These are phyloP conservation scores for Penicillium parvum DNA, from an alignment of 495 filamentous ascomycete species.

Conservation along the genomic window DNA sequence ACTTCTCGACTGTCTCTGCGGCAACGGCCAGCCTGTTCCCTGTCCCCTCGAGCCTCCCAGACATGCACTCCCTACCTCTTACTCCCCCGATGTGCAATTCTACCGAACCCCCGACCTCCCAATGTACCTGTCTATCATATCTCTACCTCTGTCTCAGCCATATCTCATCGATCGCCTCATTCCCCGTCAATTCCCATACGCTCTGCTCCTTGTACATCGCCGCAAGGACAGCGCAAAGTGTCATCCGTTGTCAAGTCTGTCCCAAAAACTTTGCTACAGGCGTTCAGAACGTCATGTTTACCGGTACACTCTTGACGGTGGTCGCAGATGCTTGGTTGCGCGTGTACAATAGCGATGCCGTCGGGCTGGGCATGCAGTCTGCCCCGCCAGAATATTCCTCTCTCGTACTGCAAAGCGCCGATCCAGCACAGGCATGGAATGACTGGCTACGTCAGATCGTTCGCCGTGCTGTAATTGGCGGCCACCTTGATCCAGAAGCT, in stretches of 20 bases:
- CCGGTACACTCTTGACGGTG: constrained; percentile 59
- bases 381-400: constrained; percentile 31
- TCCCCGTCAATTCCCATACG: constrained; percentile 43
- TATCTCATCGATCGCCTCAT: constrained; percentile 38
- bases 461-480: constrained; percentile 36
- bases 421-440: constrained; percentile 32
- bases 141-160: constrained; percentile 45
- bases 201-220: constrained; percentile 55
- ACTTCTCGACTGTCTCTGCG: constrained; percentile 40
- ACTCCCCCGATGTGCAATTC: constrained; percentile 23
- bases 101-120: constrained; percentile 15
- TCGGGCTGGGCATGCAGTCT: constrained; percentile 34
- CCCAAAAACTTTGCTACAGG: constrained; percentile 43
- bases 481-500: constrained; percentile 19
- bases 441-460: constrained; percentile 39
- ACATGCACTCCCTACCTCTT: constrained; percentile 22
- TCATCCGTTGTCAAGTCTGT: constrained; percentile 57
- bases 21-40: constrained; percentile 32
- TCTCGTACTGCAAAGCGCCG: constrained; percentile 20
- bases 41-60: constrained; percentile 21
- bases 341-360: constrained; percentile 31
- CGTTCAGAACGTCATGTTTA: constrained; percentile 63
- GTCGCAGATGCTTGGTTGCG: constrained; percentile 55
- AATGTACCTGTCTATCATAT: constrained; percentile 44
- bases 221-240: constrained; percentile 49